Evolutionary conservation across 192 early-diverging fungal genomes (phyloP).

Genomic region (Backusella circina): DNA sequence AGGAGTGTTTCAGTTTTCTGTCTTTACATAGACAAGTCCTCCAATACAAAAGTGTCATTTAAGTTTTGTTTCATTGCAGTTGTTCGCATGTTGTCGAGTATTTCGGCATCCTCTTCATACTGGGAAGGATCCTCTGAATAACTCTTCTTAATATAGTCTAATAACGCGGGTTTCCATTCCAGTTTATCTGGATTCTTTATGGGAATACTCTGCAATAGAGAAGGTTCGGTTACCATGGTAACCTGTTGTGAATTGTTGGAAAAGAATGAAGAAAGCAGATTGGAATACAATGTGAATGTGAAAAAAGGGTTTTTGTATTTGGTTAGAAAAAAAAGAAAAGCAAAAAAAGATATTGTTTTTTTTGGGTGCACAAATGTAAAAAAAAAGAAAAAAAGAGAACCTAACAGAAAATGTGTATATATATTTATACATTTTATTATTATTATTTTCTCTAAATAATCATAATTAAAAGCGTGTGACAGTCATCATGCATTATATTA

Average conservation of each 20-base stretch:
- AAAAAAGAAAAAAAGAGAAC: neutral
- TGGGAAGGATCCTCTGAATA: conserved; percentile 18
- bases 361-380: neutral
- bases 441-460: neutral
- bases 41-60: neutral
- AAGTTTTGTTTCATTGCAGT: neutral
- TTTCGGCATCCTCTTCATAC: conserved; percentile 8
- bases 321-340: neutral
- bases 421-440: too few species aligned
- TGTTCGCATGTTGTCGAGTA: conserved; percentile 11
- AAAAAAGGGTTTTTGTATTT: neutral
- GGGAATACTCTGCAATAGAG: neutral
- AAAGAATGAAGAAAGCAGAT: neutral
- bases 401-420: neutral
- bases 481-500: neutral
- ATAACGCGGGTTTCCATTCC: conserved; percentile 6
- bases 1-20: neutral
- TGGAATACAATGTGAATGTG: neutral
- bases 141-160: conserved; percentile 13
- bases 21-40: conserved; percentile 9
- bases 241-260: neutral
- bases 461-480: conserved; percentile 4
- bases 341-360: neutral
- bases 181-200: conserved; percentile 5
- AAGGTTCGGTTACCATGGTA: neutral